Conservation (phyloP, 164 flowering plant species). For the Akebia trifoliata region DNA sequence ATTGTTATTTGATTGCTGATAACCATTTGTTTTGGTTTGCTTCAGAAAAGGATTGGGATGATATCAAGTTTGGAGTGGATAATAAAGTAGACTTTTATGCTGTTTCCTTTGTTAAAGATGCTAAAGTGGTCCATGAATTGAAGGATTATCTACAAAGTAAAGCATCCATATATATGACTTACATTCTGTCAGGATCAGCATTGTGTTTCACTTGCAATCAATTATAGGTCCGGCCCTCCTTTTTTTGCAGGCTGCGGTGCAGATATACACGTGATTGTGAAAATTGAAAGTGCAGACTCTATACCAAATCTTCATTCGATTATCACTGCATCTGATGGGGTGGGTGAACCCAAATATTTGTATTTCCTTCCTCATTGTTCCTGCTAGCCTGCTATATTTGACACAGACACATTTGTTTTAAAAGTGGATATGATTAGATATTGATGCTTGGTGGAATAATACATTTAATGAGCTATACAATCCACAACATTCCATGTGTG, state of each 20-base stretch:
- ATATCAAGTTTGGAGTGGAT: conserved; percentile 90
- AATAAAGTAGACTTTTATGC: conserved; percentile 88
- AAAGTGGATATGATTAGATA: too few relatives aligned
- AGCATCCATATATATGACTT: neutral
- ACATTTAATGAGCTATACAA: too few relatives aligned
- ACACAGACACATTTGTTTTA: too few relatives aligned
- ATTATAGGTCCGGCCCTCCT: conserved; percentile 3
- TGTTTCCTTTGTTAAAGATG: conserved; percentile 93
- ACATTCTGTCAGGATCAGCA: neutral
- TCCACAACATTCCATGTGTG: too few relatives aligned
- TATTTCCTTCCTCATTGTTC: too few relatives aligned
- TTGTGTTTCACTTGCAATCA: neutral
- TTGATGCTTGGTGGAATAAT: too few relatives aligned
- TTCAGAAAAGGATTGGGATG: conserved; percentile 89
- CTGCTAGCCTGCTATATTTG: too few relatives aligned
- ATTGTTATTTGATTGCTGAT: conserved; percentile 8
- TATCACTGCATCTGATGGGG: conserved; percentile 90
- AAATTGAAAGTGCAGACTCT: conserved; percentile 90
- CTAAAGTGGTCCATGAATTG: conserved; percentile 77
- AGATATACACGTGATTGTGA: conserved; percentile 70
- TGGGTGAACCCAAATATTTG: conserved; percentile 20
- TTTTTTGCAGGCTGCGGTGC: conserved; percentile 56
- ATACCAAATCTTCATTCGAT: conserved; percentile 79
- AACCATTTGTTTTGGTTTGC: conserved; percentile 11
- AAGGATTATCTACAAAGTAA: conserved; percentile 75